Base-by-base conservation (phyloP, 2,329 filamentous ascomycete genomes). In the Colletotrichum australisinense region DNA sequence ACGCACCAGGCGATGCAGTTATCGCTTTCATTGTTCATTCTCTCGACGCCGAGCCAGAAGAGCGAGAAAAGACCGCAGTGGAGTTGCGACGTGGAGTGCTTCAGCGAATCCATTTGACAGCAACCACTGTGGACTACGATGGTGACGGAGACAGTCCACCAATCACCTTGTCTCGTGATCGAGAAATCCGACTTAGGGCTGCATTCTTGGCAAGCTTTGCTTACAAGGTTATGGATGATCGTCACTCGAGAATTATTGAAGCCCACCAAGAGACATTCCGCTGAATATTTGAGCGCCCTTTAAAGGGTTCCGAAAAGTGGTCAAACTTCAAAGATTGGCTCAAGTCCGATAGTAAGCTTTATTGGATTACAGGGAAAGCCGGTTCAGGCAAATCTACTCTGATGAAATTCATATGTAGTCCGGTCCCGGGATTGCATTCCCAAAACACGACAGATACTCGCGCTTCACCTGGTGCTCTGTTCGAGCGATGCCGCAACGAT, bases 331-430 rank as follows among this genome's bases (percentile, higher is more conserved):
- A 35, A 11, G 46, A 63, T 3, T 63, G 60, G 60, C 60, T 63
- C 3, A 42, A 63, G 46, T 63, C 46, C 38, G 60, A 63, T 53
- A 19, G 1, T 14, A 26, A 19, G 6, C 42, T 42, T 24, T 55
- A 63, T 1, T 38, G 32, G 66, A 81, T 84, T 59, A 83, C 79
- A 5, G 83, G 82, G 6, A 84, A 86, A 49, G 81, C 85, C 5
- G 85, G 86, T 1, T 83, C 83, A 0, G 86, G 85, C 1, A 87
- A 87, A 72, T 86, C 84, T 0, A 86, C 84, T 0, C 79, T 87
- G 4, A 85, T 86, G 78, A 82, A 83, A 22, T 82, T 82, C 56
- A 77, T 84, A n/a, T 80, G 77, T 1, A 77, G 52, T 30, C 4
- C 22, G 46, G 5, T 2, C 6, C n/a, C 7, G 19, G 8, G n/a